phyloP scores from a whole-genome alignment of 805 yeast genomes.

The Maudiozyma barnettii region DNA sequence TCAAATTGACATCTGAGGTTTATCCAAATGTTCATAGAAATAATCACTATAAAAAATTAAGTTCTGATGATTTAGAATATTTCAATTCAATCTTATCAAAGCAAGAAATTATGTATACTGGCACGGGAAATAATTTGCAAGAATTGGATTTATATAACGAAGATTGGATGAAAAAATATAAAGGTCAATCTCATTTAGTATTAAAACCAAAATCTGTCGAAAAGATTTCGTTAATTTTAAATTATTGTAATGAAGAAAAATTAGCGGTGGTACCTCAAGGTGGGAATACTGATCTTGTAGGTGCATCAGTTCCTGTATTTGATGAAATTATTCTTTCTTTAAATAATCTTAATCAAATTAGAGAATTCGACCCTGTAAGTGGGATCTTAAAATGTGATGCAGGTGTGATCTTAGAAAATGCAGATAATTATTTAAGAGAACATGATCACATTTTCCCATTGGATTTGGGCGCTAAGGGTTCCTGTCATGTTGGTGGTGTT shows the following conservation, averaged over 20 bases:
- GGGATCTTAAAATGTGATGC: conserved; percentile 88
- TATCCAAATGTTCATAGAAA: conserved; percentile 52
- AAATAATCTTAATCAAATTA: conserved; percentile 60
- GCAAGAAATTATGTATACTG: conserved; percentile 29
- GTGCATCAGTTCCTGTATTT: conserved; percentile 86
- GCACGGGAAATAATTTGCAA: conserved; percentile 43
- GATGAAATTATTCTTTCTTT: conserved; percentile 78
- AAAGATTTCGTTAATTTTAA: conserved; percentile 66
- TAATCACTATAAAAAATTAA: conserved; percentile 41
- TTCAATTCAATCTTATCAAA: conserved; percentile 53
- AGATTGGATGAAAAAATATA: conserved; percentile 91
- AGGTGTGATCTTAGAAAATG: conserved; percentile 79
- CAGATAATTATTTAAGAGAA: conserved; percentile 69
- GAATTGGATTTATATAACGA: conserved; percentile 69
- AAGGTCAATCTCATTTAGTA: conserved; percentile 75
- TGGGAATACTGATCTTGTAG: conserved; percentile 93
- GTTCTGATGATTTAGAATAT: conserved; percentile 44
- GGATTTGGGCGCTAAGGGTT: conserved; percentile 93
- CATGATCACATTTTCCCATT: conserved; percentile 86
- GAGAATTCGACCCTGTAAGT: conserved; percentile 70
- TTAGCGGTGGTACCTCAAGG: conserved; percentile 93
- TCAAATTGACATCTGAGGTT: conserved; percentile 48
- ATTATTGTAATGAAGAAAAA: conserved; percentile 66
- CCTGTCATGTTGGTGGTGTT: conserved; percentile 91
- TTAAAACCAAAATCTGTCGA: conserved; percentile 74